A percentile compares a stretch with the other conserved stretches of the same genome.
Conservation (phyloP, 306 rosid genomes). For the Rosa rugosa region DNA sequence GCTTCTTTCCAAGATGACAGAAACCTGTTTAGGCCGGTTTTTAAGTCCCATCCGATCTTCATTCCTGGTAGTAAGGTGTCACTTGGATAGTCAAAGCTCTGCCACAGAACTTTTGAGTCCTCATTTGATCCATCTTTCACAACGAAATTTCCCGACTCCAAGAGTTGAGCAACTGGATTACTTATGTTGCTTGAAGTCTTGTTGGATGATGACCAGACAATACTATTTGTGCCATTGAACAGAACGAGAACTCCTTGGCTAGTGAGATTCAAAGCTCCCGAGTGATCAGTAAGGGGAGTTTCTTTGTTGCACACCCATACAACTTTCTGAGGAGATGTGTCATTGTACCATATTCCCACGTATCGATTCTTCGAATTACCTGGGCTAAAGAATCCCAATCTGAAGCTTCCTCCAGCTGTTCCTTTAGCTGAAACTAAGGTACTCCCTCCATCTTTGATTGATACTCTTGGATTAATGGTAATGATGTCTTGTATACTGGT, state of each 20-base stretch:
- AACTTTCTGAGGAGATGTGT: not conserved
- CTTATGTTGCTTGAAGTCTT: constrained; percentile 12
- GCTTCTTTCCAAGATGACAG: constrained; percentile 41
- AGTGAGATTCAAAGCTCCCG: constrained; percentile 35
- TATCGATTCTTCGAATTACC: constrained; percentile 10
- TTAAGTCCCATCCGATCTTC: constrained; percentile 56
- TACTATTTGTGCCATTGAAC: constrained; percentile 2
- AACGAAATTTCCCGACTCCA: constrained; percentile 52
- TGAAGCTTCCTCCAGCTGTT: not conserved
- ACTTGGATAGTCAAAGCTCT: constrained; percentile 58
- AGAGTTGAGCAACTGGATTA: constrained; percentile 41
- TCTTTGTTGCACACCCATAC: constrained; percentile 62
- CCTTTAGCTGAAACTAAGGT: not conserved
- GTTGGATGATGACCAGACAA: constrained; percentile 40
- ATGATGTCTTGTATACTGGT: constrained; percentile 3
- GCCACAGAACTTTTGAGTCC: constrained; percentile 38
- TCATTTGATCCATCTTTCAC: constrained; percentile 23
- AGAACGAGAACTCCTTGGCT: constrained; percentile 21
- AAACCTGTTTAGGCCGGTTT: constrained; percentile 29
- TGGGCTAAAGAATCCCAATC: constrained; percentile 30
- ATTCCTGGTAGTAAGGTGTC: constrained; percentile 55
- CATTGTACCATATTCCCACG: constrained; percentile 24
- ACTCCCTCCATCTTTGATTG: not conserved
- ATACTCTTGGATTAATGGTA: not conserved
- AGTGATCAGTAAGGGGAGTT: constrained; percentile 36